Percentiles rank a stretch among this genome's conserved stretches.
phyloP scores from a whole-genome alignment of 352 stramenopile species.

The Phytopythium ostracodes region DNA sequence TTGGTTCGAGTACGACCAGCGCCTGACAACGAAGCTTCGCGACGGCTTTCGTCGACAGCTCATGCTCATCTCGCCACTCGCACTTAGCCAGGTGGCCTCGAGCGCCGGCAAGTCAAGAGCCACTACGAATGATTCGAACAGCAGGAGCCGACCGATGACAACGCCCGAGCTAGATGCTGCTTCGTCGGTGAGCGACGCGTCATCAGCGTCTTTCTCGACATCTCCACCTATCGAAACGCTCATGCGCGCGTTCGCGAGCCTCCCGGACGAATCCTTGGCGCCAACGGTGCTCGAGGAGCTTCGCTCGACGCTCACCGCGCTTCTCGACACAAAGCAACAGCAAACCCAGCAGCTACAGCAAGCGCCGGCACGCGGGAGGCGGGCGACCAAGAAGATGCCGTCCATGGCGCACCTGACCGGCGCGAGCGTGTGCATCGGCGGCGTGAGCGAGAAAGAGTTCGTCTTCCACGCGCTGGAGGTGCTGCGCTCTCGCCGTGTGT shows the following conservation, averaged over 20 bases:
- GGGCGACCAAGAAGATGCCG: constrained; percentile 8
- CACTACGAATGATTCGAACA: not conserved
- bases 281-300: constrained; percentile 40
- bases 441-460: constrained; percentile 63
- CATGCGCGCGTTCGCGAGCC: constrained; percentile 11
- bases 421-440: constrained; percentile 17
- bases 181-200: not conserved
- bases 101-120: not conserved
- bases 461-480: constrained; percentile 49
- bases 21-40: constrained; percentile 35
- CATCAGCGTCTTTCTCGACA: not conserved
- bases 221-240: constrained; percentile 31
- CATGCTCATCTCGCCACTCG: constrained; percentile 25
- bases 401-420: not conserved
- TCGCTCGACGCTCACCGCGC: constrained; percentile 21
- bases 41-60: constrained; percentile 43
- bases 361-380: constrained; percentile 4
- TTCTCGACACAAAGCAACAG: constrained; percentile 33
- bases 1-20: constrained; percentile 46
- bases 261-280: constrained; percentile 25
- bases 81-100: not conserved
- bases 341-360: constrained; percentile 10
- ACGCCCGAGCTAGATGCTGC: not conserved
- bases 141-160: not conserved
- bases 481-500: constrained; percentile 35